Percentiles rank a stretch among this genome's conserved stretches.
phyloP scores from a whole-genome alignment of 805 yeast species.

The Saccharomyces eubayanus region DNA sequence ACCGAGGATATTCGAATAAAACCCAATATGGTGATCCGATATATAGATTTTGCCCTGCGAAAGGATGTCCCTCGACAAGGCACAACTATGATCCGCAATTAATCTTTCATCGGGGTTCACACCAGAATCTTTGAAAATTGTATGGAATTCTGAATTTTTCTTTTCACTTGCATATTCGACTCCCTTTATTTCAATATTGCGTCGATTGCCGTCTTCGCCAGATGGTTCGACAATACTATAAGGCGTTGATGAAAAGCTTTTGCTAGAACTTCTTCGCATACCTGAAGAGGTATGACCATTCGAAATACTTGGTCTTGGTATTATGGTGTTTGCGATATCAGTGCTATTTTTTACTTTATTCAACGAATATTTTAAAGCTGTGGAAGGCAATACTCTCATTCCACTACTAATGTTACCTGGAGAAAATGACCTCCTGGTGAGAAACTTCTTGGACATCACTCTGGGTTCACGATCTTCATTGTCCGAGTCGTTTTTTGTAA shows the following conservation, averaged over 20 bases:
- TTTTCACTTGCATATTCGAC: constrained; percentile 39
- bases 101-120: constrained; percentile 43
- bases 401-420: constrained; percentile 16
- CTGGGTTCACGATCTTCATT: constrained; percentile 20
- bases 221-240: constrained; percentile 8
- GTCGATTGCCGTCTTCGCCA: constrained; percentile 11
- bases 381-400: constrained; percentile 13
- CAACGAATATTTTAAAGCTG: constrained; percentile 9
- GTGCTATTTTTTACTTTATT: constrained; percentile 10
- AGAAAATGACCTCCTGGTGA: constrained; percentile 25
- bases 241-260: neutral
- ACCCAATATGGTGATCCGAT: constrained; percentile 47
- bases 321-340: constrained; percentile 2
- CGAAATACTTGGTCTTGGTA: neutral
- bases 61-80: constrained; percentile 54
- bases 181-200: constrained; percentile 13
- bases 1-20: constrained; percentile 61
- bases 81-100: constrained; percentile 59
- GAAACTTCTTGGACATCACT: constrained; percentile 20
- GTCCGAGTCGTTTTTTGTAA: neutral
- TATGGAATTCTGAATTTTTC: constrained; percentile 53
- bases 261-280: neutral
- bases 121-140: constrained; percentile 40
- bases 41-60: constrained; percentile 60
- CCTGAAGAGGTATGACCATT: neutral